These are phyloP conservation scores for Lactifluus hygrophoroides DNA, from an alignment of 768 basidiomycete genomes.

Conservation along the genomic window DNA sequence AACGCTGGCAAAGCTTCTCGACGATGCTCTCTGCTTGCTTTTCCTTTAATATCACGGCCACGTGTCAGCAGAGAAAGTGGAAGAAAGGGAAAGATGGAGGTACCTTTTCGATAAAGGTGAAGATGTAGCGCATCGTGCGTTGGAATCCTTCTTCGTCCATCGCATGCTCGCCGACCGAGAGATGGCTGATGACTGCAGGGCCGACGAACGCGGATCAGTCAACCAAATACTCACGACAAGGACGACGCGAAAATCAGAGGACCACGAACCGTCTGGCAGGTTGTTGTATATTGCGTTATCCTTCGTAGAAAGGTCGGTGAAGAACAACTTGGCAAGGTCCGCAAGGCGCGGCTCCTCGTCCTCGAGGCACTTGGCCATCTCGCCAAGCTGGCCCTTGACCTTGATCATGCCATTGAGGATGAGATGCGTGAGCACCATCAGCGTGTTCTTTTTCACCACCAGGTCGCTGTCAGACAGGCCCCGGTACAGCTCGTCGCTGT, in stretches of 20 bases:
- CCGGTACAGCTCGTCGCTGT: constrained; percentile 90
- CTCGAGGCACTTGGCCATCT: constrained; percentile 99
- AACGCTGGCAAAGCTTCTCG: constrained; percentile 95
- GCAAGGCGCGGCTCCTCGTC: constrained; percentile 81
- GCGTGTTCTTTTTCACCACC: constrained; percentile 96
- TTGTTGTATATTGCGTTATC: constrained; percentile 99
- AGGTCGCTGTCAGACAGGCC: constrained; percentile 82
- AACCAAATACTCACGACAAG: background rate
- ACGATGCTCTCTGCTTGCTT: constrained; percentile 94
- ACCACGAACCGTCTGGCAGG: constrained; percentile 74
- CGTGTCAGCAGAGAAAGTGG: background rate
- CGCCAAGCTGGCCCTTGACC: constrained; percentile 96
- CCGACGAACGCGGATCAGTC: background rate
- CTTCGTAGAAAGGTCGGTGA: constrained; percentile 90
- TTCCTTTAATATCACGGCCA: too few species aligned
- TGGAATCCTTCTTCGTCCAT: constrained; percentile 92
- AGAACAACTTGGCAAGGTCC: constrained; percentile 96
- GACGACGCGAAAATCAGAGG: background rate
- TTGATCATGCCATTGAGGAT: constrained; percentile 99
- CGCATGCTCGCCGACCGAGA: constrained; percentile 84
- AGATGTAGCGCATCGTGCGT: constrained; percentile 90
- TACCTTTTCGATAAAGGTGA: constrained; percentile 95
- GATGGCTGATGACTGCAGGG: constrained; percentile 77
- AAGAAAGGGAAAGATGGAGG: background rate
- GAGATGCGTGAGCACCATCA: constrained; percentile 96